Evolutionary conservation across 805 yeast genomes (phyloP), one percentile per base, ranked within the genome.

Genomic region (Jamesozyma hellenica): DNA sequence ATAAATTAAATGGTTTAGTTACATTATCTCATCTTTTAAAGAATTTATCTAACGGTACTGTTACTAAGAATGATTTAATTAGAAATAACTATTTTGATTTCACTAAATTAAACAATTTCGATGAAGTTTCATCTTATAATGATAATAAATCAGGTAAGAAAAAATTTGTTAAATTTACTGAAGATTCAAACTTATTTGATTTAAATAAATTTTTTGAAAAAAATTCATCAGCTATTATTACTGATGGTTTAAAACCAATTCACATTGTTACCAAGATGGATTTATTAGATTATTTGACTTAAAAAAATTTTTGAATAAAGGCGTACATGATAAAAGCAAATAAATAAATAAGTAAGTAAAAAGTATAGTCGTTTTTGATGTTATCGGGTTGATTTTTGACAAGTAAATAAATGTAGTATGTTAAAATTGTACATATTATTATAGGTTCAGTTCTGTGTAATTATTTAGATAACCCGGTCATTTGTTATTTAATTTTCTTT

Each of bases 201-300:
- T 71, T 84, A 62, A 82, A 79, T 67, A 71, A 72, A 54, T 84
- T 84, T 64, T 84, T 84, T 52, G 95, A 84, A 66, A 82, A 79
- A 54, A 79, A 82, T 63, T 82, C 94, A 11, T 77, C 83, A 48
- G 94, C 92, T 28, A 74, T 84, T 51, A 82, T 84, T 42, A 83
- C 94, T 35, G 88, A 81, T 53, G 77, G 78, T 31, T 67, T 71
- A 55, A 79, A 72, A 54, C 92, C 94, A 36, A 70, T 82, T 35
- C 90, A 84, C 60, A 79, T 84, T 43, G 95, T 83, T 42, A 84
- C 95, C 44, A 84, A 84, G 69, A 90, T 84, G 55, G 95, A 84
- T 61, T 70, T 84, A 59, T 68, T 84, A 52, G 73, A 81, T 44
- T 68, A 65, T 48, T 58, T 66, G 41, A 56, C 63, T 40, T 56